A percentile compares a stretch with the other conserved stretches of the same genome.
Conservation (phyloP, 2,329 filamentous ascomycete genomes). For the Cladosporium halotolerans region DNA sequence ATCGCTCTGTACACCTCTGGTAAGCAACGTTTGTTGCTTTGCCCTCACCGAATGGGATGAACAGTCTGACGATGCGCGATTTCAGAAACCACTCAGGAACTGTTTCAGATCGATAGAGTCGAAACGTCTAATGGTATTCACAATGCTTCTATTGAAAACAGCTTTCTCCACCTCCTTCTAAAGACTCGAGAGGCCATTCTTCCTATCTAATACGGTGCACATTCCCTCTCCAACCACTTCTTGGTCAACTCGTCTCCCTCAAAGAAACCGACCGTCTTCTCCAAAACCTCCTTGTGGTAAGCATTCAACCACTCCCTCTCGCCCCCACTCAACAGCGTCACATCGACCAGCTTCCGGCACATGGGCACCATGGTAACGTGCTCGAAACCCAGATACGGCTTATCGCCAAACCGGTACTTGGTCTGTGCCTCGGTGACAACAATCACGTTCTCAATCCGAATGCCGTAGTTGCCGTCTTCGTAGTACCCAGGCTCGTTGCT, state of each 20-base stretch:
- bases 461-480: constrained; percentile 89
- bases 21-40: no score
- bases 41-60: no score
- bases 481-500: constrained; percentile 96
- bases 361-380: constrained; percentile 96
- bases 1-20: no score
- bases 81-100: no score
- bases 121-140: no score
- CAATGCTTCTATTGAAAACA: no score
- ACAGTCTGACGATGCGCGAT: no score
- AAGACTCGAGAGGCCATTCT: no score
- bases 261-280: constrained; percentile 76
- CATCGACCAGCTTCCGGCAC: constrained; percentile 81
- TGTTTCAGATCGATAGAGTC: no score
- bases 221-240: constrained; percentile 83
- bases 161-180: no score
- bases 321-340: constrained; percentile 58
- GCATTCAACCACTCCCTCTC: constrained; percentile 85
- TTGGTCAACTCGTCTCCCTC: constrained; percentile 63
- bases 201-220: constrained; percentile 50
- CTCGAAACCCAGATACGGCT: constrained; percentile 90
- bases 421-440: constrained; percentile 87
- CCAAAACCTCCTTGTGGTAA: constrained; percentile 73
- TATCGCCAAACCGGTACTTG: constrained; percentile 81
- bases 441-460: constrained; percentile 93